These are phyloP conservation scores for Mycosphaerella sp. DNA, from an alignment of 2,329 filamentous ascomycete genomes.

Conservation along the genomic window DNA sequence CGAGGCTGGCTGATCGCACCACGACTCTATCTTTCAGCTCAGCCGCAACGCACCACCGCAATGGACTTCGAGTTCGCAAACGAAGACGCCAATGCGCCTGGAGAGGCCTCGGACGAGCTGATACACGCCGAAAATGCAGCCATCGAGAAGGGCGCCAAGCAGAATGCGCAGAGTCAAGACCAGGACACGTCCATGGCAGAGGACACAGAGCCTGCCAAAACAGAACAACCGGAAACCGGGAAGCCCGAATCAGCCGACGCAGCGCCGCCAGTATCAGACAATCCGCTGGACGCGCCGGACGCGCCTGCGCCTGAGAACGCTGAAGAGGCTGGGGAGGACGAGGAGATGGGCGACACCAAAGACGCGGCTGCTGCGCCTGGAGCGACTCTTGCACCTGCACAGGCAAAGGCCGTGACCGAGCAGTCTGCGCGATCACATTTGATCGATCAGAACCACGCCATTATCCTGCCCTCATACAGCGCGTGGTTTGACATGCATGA, in stretches of 20 bases:
- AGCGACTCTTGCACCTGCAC: conserved; percentile 36
- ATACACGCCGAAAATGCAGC: conserved; percentile 34
- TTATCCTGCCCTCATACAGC: conserved; percentile 94
- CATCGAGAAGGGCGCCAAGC: conserved; percentile 24
- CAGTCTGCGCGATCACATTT: conserved; percentile 85
- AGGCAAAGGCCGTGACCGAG: conserved; percentile 76
- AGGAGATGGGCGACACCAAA: conserved; percentile 57
- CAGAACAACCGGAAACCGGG: conserved; percentile 5
- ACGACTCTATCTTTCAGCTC: conserved; percentile 1
- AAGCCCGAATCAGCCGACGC: background rate
- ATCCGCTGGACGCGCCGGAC: conserved; percentile 36
- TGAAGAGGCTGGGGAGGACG: conserved; percentile 27
- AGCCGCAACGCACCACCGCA: background rate
- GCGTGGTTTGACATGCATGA: conserved; percentile 98
- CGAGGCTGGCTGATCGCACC: background rate
- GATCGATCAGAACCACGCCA: conserved; percentile 87
- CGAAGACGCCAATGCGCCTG: conserved; percentile 30
- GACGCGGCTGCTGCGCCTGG: conserved; percentile 30
- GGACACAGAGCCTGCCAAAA: conserved; percentile 24
- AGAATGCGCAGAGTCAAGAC: conserved; percentile 25
- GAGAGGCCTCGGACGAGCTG: conserved; percentile 33
- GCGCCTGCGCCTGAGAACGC: conserved; percentile 33
- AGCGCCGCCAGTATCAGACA: conserved; percentile 33
- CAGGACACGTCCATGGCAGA: conserved; percentile 34
- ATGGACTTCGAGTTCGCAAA: conserved; percentile 28